Evolutionary conservation across 495 filamentous ascomycete species (phyloP).

Genomic region (Neurospora sp.): DNA sequence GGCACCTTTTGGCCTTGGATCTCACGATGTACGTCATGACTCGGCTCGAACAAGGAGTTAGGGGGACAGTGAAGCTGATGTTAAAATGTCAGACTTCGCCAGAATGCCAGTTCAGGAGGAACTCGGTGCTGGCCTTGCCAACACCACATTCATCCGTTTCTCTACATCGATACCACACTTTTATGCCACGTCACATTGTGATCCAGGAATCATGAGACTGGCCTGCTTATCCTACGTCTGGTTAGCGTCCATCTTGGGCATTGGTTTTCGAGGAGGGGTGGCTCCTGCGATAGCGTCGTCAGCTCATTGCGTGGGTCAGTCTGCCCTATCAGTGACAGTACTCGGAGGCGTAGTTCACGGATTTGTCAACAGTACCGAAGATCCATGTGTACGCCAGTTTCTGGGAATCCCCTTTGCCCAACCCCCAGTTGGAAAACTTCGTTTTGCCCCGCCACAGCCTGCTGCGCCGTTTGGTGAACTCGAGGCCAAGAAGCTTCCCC

Average conservation of each 20-base stretch:
- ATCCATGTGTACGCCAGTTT: slow-evolving; percentile 27
- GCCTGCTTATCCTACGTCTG: neutral
- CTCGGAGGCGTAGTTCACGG: slow-evolving; percentile 8
- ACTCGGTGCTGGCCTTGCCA: neutral
- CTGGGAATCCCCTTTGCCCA: slow-evolving; percentile 48
- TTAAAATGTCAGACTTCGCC: neutral
- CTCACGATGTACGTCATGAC: neutral
- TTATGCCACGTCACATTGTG: neutral
- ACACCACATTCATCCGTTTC: neutral
- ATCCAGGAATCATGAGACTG: neutral
- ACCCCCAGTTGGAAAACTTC: slow-evolving; percentile 36
- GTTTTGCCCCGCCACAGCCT: slow-evolving; percentile 31
- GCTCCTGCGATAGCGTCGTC: neutral
- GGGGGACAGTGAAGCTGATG: neutral
- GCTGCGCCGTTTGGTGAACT: slow-evolving; percentile 5
- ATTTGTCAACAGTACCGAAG: neutral
- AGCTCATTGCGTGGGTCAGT: neutral
- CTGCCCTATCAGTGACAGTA: slow-evolving; percentile 4
- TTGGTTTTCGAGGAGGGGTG: neutral
- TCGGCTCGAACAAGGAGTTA: neutral
- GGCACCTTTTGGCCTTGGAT: neutral
- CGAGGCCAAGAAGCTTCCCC: slow-evolving; percentile 7
- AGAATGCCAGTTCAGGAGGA: neutral
- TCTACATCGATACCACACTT: neutral
- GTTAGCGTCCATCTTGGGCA: neutral